A percentile compares a stretch with the other conserved stretches of the same genome.
Conservation (phyloP, 495 filamentous ascomycete genomes). For the Pseudotulostoma volvatum region DNA sequence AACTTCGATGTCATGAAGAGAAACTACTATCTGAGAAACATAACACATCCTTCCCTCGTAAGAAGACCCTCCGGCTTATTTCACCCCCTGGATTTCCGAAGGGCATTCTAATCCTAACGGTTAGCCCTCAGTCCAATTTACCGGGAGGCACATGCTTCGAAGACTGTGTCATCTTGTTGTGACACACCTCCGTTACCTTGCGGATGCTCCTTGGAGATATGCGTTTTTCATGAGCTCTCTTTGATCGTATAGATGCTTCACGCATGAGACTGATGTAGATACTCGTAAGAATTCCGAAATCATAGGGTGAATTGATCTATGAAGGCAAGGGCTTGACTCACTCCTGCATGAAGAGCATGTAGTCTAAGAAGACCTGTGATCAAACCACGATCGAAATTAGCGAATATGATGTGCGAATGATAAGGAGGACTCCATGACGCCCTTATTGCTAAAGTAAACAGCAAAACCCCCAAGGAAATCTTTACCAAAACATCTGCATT, state of each 20-base stretch:
- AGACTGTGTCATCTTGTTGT: too few relatives aligned
- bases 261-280: conserved; percentile 50
- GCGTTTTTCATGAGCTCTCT: conserved; percentile 53
- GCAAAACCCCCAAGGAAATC: too few relatives aligned
- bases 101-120: conserved; percentile 44
- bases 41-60: too few relatives aligned
- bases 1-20: too few relatives aligned
- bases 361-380: conserved; percentile 68
- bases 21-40: too few relatives aligned
- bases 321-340: conserved; percentile 19
- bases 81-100: conserved; percentile 68
- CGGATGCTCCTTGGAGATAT: conserved; percentile 58
- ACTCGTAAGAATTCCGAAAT: conserved; percentile 4
- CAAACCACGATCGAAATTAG: conserved; percentile 7
- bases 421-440: too few relatives aligned
- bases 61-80: too few relatives aligned
- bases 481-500: conserved; percentile 76
- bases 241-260: conserved; percentile 62
- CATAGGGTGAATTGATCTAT: not conserved
- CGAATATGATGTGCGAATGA: not conserved
- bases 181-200: conserved; percentile 59
- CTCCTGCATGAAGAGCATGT: conserved; percentile 82
- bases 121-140: too few relatives aligned
- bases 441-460: too few relatives aligned
- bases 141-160: not conserved